These are phyloP conservation scores for Candida jianshihensis DNA, from an alignment of 805 yeast genomes.

Conservation along the genomic window DNA sequence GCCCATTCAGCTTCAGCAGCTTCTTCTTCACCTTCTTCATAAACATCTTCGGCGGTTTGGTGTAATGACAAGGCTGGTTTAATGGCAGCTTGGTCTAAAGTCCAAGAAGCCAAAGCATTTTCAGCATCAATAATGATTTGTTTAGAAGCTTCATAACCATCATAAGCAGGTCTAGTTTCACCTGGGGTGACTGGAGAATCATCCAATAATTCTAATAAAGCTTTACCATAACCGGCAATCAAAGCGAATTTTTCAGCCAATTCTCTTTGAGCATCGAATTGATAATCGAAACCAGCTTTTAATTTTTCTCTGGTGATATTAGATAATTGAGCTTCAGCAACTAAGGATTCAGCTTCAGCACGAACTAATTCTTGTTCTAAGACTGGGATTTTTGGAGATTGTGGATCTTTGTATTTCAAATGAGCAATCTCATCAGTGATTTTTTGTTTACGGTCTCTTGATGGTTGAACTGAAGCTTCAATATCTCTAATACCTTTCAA, in stretches of 20 bases:
- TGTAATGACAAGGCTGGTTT: conserved; percentile 88
- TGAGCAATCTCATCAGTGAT: conserved; percentile 97
- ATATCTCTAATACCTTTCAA: conserved; percentile 91
- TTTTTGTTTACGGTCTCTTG: conserved; percentile 96
- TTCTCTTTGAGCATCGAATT: conserved; percentile 92
- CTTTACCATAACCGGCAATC: conserved; percentile 98
- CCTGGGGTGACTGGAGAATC: conserved; percentile 98
- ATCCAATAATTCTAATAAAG: conserved; percentile 88
- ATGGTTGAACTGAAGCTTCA: conserved; percentile 96
- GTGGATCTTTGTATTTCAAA: conserved; percentile 97
- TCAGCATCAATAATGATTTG: conserved; percentile 97
- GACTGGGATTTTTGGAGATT: conserved; percentile 90
- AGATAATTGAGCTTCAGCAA: conserved; percentile 97
- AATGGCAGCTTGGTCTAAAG: conserved; percentile 89
- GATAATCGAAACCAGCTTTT: conserved; percentile 95
- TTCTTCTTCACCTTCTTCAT: conserved; percentile 37
- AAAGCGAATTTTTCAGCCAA: conserved; percentile 92
- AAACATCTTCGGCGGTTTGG: conserved; percentile 60
- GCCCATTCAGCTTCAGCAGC: conserved; percentile 32
- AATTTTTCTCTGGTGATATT: conserved; percentile 97
- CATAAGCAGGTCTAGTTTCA: conserved; percentile 97
- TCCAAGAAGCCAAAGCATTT: conserved; percentile 93
- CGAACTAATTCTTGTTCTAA: conserved; percentile 98
- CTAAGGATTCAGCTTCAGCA: conserved; percentile 98
- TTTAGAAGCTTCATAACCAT: conserved; percentile 96